Conservation (phyloP, 345 rosid genomes). For the Boechera retrofracta region DNA sequence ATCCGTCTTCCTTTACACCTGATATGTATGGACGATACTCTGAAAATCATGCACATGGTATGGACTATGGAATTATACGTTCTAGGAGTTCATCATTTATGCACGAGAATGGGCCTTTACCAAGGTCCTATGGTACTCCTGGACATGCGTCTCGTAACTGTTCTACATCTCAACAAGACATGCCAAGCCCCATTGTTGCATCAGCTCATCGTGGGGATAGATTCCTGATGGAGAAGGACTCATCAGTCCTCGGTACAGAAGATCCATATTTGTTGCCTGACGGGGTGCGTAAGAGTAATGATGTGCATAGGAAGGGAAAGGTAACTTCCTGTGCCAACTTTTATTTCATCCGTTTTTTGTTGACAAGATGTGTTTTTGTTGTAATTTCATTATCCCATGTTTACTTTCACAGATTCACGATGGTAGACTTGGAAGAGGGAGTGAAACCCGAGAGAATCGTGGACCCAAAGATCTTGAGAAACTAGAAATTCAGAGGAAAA, state of each 20-base stretch:
- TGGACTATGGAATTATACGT: constrained; percentile 57
- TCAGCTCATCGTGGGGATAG: constrained; percentile 68
- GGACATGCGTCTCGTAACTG: constrained; percentile 65
- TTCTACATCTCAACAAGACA: constrained; percentile 65
- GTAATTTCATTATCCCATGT: constrained; percentile 26
- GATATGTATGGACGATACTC: constrained; percentile 56
- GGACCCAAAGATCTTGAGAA: constrained; percentile 83
- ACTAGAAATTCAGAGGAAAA: constrained; percentile 69
- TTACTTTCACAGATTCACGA: constrained; percentile 69
- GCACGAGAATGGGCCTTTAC: constrained; percentile 65
- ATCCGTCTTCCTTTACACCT: constrained; percentile 59
- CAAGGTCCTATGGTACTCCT: constrained; percentile 57
- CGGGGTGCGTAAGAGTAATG: constrained; percentile 41
- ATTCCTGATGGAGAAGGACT: constrained; percentile 53
- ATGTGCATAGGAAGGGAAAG: constrained; percentile 48
- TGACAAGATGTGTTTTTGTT: constrained; percentile 11
- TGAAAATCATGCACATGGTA: constrained; percentile 63
- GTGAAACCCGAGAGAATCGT: constrained; percentile 68
- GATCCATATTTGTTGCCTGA: constrained; percentile 45
- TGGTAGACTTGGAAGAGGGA: constrained; percentile 66
- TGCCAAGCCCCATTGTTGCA: constrained; percentile 54
- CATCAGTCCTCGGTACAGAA: constrained; percentile 52
- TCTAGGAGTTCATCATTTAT: constrained; percentile 57
- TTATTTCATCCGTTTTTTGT: constrained; percentile 23
- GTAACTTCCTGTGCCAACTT: constrained; percentile 40